Evolutionary conservation across 352 stramenopile genomes (phyloP).

Genomic region (Phytophthora macrochlamydospora): DNA sequence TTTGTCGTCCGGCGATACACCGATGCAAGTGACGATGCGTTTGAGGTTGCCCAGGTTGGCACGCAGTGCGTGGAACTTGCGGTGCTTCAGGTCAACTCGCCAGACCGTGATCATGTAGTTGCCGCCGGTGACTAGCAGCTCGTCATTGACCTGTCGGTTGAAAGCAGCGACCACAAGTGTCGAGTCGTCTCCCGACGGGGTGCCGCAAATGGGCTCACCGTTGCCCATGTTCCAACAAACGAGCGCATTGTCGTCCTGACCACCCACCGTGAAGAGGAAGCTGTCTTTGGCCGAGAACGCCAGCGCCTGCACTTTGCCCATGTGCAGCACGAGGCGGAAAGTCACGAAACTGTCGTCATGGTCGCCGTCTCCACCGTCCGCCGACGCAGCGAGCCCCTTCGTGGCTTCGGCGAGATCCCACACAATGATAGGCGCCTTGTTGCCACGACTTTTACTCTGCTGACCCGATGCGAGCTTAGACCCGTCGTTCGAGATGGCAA

Average conservation of each 20-base stretch:
- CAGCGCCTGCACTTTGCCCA: constrained; percentile 94
- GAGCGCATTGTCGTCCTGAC: constrained; percentile 97
- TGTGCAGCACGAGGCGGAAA: constrained; percentile 94
- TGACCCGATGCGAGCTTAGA: constrained; percentile 90
- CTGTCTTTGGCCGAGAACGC: constrained; percentile 89
- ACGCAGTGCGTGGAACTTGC: constrained; percentile 94
- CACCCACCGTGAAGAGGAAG: constrained; percentile 93
- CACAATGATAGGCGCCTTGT: constrained; percentile 94
- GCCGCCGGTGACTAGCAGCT: constrained; percentile 94
- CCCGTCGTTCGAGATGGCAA: constrained; percentile 93
- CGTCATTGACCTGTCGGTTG: constrained; percentile 84
- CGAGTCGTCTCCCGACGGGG: constrained; percentile 92
- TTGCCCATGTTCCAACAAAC: constrained; percentile 95
- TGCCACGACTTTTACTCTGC: constrained; percentile 92
- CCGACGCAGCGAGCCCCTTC: constrained; percentile 59
- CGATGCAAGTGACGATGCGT: constrained; percentile 93
- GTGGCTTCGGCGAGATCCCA: constrained; percentile 94
- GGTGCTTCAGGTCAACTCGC: constrained; percentile 86
- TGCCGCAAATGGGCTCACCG: constrained; percentile 92
- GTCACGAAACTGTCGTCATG: constrained; percentile 57
- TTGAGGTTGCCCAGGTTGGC: constrained; percentile 94
- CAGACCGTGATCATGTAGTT: constrained; percentile 94
- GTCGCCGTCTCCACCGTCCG: constrained; percentile 57
- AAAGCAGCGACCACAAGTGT: constrained; percentile 90
- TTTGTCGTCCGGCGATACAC: constrained; percentile 92